phyloP scores from a whole-genome alignment of 345 rosid genomes.

The Psidium friedrichsthalianum region DNA sequence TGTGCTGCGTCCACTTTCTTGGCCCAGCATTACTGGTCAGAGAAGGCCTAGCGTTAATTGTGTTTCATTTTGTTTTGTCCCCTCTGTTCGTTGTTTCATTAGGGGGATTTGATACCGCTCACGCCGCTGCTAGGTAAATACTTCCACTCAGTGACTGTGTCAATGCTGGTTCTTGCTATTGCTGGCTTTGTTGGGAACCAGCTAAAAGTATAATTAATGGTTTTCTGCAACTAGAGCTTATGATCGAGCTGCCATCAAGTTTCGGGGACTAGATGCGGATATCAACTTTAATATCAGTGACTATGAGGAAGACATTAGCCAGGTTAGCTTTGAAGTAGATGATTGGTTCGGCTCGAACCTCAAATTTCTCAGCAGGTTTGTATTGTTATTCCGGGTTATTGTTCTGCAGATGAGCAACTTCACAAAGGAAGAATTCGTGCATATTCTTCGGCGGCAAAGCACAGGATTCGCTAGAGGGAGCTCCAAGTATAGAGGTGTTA shows the following conservation, averaged over 20 bases:
- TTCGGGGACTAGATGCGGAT: constrained; percentile 74
- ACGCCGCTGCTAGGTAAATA: constrained; percentile 72
- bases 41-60: neutral
- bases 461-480: constrained; percentile 65
- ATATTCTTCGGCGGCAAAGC: constrained; percentile 64
- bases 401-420: constrained; percentile 39
- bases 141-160: neutral
- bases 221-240: constrained; percentile 41
- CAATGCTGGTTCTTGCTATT: neutral
- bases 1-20: neutral
- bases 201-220: neutral
- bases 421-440: constrained; percentile 70
- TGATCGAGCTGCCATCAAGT: constrained; percentile 86
- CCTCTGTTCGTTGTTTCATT: neutral
- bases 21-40: neutral
- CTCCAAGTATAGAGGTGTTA: constrained; percentile 65
- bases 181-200: neutral
- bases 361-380: neutral
- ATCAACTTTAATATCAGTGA: constrained; percentile 56
- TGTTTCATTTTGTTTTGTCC: neutral
- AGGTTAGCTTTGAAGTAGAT: constrained; percentile 11
- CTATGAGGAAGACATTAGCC: constrained; percentile 59
- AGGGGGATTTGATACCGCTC: constrained; percentile 96
- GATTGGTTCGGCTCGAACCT: neutral
- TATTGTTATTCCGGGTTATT: neutral